phyloP scores from a whole-genome alignment of 306 rosid species.

The Citrullus colocynthis region DNA sequence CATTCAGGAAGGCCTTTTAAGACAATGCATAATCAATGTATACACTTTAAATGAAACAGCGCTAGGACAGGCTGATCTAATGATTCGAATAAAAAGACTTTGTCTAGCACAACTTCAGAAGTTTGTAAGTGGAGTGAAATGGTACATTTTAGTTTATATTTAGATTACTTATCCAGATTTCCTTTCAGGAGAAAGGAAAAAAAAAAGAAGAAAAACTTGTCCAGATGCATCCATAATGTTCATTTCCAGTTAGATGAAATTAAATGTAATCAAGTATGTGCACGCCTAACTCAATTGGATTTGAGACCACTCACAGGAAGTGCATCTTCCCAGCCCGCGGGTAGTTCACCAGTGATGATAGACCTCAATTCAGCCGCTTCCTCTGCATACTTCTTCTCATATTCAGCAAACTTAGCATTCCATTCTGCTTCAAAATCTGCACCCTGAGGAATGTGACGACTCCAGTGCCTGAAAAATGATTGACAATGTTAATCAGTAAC shows the following conservation, averaged over 20 bases:
- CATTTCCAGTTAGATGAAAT: neutral
- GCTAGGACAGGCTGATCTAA: neutral
- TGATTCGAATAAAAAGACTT: neutral
- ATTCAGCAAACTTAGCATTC: conserved; percentile 81
- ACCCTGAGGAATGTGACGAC: conserved; percentile 71
- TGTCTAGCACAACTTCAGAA: neutral
- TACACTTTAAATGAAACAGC: neutral
- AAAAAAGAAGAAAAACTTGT: no score
- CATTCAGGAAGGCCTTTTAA: conserved; percentile 13
- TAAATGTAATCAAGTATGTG: neutral
- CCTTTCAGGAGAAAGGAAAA: no score
- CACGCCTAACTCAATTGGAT: neutral
- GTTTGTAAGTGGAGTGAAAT: neutral
- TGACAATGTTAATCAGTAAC: conserved; percentile 12
- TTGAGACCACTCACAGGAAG: conserved; percentile 61
- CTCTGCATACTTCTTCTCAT: conserved; percentile 78
- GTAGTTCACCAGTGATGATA: conserved; percentile 56
- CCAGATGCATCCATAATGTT: neutral
- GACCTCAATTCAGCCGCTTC: conserved; percentile 74
- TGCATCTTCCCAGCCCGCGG: conserved; percentile 94
- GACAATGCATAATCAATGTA: neutral
- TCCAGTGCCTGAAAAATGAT: conserved; percentile 64
- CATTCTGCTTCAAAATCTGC: conserved; percentile 78
- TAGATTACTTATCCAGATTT: neutral
- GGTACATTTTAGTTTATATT: neutral